Percentiles rank a stretch among this genome's conserved stretches.
Conservation (phyloP, 352 stramenopile genomes). For the Globisporangium alternatum region DNA sequence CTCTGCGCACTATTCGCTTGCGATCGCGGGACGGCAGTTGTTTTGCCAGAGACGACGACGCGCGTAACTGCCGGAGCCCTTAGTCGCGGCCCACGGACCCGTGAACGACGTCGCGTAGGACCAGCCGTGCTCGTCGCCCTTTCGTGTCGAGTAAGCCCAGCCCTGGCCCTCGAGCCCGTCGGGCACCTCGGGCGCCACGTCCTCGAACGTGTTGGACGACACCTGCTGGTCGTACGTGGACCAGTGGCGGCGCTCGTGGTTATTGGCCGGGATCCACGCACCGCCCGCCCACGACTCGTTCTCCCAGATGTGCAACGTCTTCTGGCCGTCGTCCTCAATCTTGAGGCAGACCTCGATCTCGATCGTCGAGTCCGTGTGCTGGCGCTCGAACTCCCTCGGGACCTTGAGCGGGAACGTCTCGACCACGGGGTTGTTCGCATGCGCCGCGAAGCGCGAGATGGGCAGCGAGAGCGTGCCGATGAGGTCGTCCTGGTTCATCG, state of each 20-base stretch:
- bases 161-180: conserved; percentile 46
- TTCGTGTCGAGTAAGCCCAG: conserved; percentile 66
- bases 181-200: conserved; percentile 55
- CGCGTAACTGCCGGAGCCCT: conserved; percentile 32
- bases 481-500: conserved; percentile 61
- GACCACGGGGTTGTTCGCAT: conserved; percentile 46
- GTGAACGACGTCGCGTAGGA: conserved; percentile 63
- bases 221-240: conserved; percentile 52
- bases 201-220: conserved; percentile 64
- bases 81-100: conserved; percentile 44
- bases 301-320: conserved; percentile 63
- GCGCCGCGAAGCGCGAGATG: conserved; percentile 43
- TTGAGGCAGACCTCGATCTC: conserved; percentile 44
- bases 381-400: conserved; percentile 34
- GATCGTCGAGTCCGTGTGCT: conserved; percentile 31
- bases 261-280: conserved; percentile 47
- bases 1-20: conserved; percentile 27
- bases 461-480: conserved; percentile 50
- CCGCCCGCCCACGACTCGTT: conserved; percentile 54
- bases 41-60: conserved; percentile 74
- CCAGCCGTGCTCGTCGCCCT: conserved; percentile 68
- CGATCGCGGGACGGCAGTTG: conserved; percentile 50
- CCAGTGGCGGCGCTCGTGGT: conserved; percentile 52
- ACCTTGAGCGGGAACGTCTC: conserved; percentile 50
- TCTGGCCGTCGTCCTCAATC: conserved; percentile 51